phyloP scores from a whole-genome alignment of 2,329 filamentous ascomycete species.

The Trichoderma gracile region DNA sequence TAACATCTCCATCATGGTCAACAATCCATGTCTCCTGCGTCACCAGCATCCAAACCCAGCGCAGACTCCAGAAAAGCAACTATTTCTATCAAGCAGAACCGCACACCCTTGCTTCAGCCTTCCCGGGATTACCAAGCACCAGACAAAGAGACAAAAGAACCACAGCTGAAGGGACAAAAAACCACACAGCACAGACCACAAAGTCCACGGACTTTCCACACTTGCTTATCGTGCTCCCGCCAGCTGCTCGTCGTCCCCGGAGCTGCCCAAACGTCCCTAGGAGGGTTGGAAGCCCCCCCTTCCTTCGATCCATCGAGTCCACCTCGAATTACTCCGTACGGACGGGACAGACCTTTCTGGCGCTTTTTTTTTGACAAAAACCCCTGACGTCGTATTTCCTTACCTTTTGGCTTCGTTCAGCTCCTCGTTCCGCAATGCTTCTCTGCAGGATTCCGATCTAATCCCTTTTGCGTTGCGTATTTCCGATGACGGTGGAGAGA shows the following conservation, averaged over 20 bases:
- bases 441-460: neutral
- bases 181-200: neutral
- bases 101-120: too few species aligned
- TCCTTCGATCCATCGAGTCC: neutral
- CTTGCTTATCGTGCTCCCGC: neutral
- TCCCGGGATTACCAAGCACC: too few species aligned
- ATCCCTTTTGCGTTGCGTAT: too few species aligned
- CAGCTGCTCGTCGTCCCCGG: neutral
- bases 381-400: neutral
- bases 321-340: neutral
- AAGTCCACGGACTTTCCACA: conserved; percentile 20
- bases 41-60: too few species aligned
- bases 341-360: neutral
- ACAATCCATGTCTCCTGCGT: too few species aligned
- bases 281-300: neutral
- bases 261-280: neutral
- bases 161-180: neutral
- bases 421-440: neutral
- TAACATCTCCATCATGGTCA: too few species aligned
- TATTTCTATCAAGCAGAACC: too few species aligned
- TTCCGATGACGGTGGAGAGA: neutral
- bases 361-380: neutral
- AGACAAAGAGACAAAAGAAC: neutral
- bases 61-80: neutral
- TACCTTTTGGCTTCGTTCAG: neutral